A percentile compares a stretch with the other conserved stretches of the same genome.
These are phyloP conservation scores for Aquilaria agallochum DNA, from an alignment of 441 rosid genomes.

Conservation along the genomic window DNA sequence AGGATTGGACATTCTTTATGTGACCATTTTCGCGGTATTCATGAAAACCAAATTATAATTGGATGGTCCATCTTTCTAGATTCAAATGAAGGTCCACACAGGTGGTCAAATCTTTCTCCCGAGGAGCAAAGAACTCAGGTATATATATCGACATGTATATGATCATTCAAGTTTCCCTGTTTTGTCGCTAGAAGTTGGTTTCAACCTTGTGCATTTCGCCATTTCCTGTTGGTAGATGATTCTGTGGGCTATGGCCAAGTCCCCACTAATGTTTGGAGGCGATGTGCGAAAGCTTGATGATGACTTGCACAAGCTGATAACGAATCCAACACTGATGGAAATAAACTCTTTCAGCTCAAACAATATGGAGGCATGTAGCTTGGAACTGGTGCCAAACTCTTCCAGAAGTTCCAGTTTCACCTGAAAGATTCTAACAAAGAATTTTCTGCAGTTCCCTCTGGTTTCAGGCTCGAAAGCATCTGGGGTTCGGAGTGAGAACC, in stretches of 20 bases:
- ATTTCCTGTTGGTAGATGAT: slow-evolving; percentile 51
- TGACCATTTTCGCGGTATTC: background rate
- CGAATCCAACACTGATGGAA: slow-evolving; percentile 63
- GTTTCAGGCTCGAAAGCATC: slow-evolving; percentile 24
- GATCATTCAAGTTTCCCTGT: background rate
- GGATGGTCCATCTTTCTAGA: slow-evolving; percentile 27
- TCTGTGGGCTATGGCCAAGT: slow-evolving; percentile 82
- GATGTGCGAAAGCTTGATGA: slow-evolving; percentile 73
- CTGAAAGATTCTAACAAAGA: background rate
- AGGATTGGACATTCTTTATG: background rate
- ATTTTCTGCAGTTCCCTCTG: slow-evolving; percentile 46
- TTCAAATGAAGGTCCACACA: slow-evolving; percentile 67
- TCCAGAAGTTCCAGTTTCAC: slow-evolving; percentile 2
- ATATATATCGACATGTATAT: background rate
- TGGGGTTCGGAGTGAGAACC: slow-evolving; percentile 7
- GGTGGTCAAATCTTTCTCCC: slow-evolving; percentile 45
- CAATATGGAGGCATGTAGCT: slow-evolving; percentile 55
- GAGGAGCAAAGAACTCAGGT: slow-evolving; percentile 80
- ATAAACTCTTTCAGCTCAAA: slow-evolving; percentile 62
- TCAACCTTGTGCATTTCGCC: background rate
- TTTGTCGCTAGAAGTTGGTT: slow-evolving; percentile 1
- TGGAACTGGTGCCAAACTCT: background rate
- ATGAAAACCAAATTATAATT: slow-evolving; percentile 9
- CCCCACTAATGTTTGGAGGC: slow-evolving; percentile 94
- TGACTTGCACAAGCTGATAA: slow-evolving; percentile 47